These are phyloP conservation scores for Aspergillus ruber DNA, from an alignment of 2,329 filamentous ascomycete species.

Conservation along the genomic window DNA sequence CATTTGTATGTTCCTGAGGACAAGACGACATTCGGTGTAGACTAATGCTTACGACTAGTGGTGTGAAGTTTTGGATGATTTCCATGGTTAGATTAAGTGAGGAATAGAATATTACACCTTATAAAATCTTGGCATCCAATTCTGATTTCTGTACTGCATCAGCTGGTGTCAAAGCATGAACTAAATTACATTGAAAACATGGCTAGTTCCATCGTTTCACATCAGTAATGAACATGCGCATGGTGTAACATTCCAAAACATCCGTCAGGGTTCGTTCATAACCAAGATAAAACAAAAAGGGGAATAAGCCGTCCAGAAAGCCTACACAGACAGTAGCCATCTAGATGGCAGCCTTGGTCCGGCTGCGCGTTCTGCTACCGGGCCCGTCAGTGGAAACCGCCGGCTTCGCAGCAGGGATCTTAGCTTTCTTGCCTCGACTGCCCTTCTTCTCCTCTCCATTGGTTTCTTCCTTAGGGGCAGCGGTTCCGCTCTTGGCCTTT, in stretches of 20 bases:
- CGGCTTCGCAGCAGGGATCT: slow-evolving; percentile 20
- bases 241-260: not conserved
- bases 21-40: too few relatives aligned
- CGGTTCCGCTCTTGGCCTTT: slow-evolving; percentile 11
- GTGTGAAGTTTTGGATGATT: too few relatives aligned
- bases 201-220: not conserved
- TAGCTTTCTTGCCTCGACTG: slow-evolving; percentile 26
- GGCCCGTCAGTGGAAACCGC: slow-evolving; percentile 25
- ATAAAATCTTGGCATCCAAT: too few relatives aligned
- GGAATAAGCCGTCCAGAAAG: not conserved
- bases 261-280: not conserved
- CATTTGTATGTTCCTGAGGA: too few relatives aligned
- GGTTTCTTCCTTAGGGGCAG: slow-evolving; percentile 4
- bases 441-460: slow-evolving; percentile 26
- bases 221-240: not conserved
- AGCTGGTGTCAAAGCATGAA: not conserved
- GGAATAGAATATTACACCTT: too few relatives aligned
- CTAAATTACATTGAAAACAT: not conserved
- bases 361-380: slow-evolving; percentile 35
- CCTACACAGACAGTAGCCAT: not conserved
- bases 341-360: slow-evolving; percentile 22
- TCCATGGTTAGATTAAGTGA: too few relatives aligned
- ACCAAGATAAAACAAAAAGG: too few relatives aligned
- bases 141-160: too few relatives aligned
- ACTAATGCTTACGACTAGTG: too few relatives aligned